These are phyloP conservation scores for Eucalyptus viminalis DNA, from an alignment of 345 rosid genomes.

Conservation along the genomic window DNA sequence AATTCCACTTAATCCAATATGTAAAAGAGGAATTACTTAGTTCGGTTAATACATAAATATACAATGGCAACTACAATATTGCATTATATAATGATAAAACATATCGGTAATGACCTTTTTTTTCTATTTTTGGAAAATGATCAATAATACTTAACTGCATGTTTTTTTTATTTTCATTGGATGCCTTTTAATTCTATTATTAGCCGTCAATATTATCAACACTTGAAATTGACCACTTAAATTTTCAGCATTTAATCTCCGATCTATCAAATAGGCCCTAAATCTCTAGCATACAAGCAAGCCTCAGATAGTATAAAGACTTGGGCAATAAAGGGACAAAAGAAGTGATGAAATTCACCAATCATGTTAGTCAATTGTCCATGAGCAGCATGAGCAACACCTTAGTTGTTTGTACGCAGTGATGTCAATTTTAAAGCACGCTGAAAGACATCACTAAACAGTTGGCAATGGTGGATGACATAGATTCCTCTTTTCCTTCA, in stretches of 20 bases:
- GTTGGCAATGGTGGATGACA: background rate
- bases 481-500: background rate
- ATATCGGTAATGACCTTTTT: background rate
- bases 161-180: background rate
- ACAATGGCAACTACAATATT: background rate
- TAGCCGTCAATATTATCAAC: background rate
- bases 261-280: background rate
- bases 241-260: background rate
- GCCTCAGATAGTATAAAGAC: background rate
- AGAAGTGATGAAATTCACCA: background rate
- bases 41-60: background rate
- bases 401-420: background rate
- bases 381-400: background rate
- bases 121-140: background rate
- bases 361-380: background rate
- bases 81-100: background rate
- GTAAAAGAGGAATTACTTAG: background rate
- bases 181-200: background rate
- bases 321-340: background rate
- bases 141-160: background rate
- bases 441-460: background rate
- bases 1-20: background rate
- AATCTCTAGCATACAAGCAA: background rate
- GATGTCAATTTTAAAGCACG: background rate
- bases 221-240: background rate